Evolutionary conservation across 1,139 yeast genomes (phyloP).

Genomic region (Candida buenavistaensis): DNA sequence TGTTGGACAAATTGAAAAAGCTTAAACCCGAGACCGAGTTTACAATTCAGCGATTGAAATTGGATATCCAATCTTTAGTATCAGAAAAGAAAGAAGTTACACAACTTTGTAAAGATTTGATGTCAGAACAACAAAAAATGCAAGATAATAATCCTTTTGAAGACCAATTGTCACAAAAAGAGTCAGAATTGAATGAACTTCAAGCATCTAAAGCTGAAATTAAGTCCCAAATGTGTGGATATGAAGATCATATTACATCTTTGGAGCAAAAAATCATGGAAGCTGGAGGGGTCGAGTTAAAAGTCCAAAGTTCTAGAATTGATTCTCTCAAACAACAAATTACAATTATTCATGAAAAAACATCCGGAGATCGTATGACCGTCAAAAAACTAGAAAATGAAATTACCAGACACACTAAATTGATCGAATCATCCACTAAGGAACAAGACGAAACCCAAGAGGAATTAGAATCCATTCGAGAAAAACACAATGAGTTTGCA

Average conservation of each 20-base stretch:
- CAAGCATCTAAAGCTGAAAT: slow-evolving; percentile 43
- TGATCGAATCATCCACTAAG: slow-evolving; percentile 43
- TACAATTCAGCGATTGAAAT: slow-evolving; percentile 54
- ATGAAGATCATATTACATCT: slow-evolving; percentile 57
- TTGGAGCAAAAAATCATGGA: slow-evolving; percentile 82
- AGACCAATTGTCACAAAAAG: slow-evolving; percentile 39
- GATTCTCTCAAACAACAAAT: slow-evolving; percentile 72
- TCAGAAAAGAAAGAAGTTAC: slow-evolving; percentile 47
- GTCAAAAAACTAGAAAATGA: slow-evolving; percentile 69
- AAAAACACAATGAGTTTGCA: slow-evolving; percentile 33
- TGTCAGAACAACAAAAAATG: slow-evolving; percentile 36
- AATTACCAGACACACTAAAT: slow-evolving; percentile 51
- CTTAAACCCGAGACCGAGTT: slow-evolving; percentile 71
- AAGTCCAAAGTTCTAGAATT: slow-evolving; percentile 79
- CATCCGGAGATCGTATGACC: slow-evolving; percentile 62
- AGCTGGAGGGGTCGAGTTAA: slow-evolving; percentile 86
- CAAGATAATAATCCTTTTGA: slow-evolving; percentile 26
- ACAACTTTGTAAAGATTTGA: slow-evolving; percentile 32
- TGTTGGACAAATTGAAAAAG: slow-evolving; percentile 58
- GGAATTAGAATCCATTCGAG: slow-evolving; percentile 29
- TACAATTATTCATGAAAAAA: slow-evolving; percentile 58
- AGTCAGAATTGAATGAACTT: slow-evolving; percentile 33
- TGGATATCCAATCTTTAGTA: slow-evolving; percentile 67
- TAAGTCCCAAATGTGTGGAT: slow-evolving; percentile 54
- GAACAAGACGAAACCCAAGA: slow-evolving; percentile 31